These are phyloP conservation scores for Diaporthe citrichinensis DNA, from an alignment of 2,329 filamentous ascomycete genomes.

Conservation along the genomic window DNA sequence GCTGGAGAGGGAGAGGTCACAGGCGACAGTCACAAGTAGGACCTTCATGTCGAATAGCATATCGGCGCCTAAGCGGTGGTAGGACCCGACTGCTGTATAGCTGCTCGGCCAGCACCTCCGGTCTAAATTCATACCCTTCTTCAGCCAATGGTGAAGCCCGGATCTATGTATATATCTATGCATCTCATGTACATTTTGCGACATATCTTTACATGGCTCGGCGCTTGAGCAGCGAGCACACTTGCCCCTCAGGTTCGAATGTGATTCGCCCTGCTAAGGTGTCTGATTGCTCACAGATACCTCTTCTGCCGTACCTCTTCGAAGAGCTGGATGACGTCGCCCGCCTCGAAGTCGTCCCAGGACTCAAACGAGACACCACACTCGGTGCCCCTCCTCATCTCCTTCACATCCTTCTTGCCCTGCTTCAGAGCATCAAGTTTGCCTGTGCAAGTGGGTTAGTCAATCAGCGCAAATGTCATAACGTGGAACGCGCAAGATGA, in stretches of 20 bases:
- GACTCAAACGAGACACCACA: conserved; percentile 89
- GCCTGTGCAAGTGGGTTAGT: conserved; percentile 65
- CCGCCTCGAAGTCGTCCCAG: conserved; percentile 83
- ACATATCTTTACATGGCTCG: background rate
- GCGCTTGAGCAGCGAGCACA: background rate
- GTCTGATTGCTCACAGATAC: conserved; percentile 56
- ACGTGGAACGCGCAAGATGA: background rate
- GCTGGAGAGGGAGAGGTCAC: conserved; percentile 69
- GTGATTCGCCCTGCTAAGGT: background rate
- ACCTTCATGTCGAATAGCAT: conserved; percentile 66
- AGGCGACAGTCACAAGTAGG: conserved; percentile 61
- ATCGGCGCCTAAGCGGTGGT: conserved; percentile 65
- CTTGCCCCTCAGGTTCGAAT: background rate
- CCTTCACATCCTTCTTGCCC: conserved; percentile 89
- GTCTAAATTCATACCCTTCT: background rate
- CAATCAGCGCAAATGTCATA: conserved; percentile 34
- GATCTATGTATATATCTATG: conserved; percentile 22
- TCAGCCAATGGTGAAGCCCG: background rate
- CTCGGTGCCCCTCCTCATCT: conserved; percentile 94
- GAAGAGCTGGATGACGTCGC: conserved; percentile 90
- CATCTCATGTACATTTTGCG: conserved; percentile 5
- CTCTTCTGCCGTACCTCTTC: conserved; percentile 84
- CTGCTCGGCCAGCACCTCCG: background rate
- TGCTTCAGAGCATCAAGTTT: conserved; percentile 87
- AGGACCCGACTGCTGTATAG: background rate